Percentiles rank a stretch among this genome's conserved stretches.
phyloP scores from a whole-genome alignment of 2,329 filamentous ascomycete genomes.

The Talaromyces verruculosus region DNA sequence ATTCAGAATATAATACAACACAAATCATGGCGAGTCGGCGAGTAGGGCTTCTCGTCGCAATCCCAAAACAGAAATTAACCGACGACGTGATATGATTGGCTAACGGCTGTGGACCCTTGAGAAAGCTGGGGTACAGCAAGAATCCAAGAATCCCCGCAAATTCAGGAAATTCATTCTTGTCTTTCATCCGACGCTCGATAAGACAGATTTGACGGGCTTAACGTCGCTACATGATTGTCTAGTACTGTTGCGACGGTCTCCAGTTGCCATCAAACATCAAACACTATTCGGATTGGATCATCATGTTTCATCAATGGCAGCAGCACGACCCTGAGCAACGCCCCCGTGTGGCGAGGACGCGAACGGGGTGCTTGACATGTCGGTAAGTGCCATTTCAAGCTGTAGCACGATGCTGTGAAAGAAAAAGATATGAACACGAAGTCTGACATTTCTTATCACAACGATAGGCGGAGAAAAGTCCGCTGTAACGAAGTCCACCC shows the following conservation, averaged over 20 bases:
- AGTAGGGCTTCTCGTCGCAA: not conserved
- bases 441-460: not conserved
- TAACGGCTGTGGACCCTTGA: not conserved
- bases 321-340: constrained; percentile 18
- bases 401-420: not conserved
- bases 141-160: constrained; percentile 9
- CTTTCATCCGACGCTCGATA: not conserved
- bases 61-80: constrained; percentile 11
- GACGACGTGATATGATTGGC: not conserved
- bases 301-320: constrained; percentile 19
- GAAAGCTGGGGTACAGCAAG: constrained; percentile 6
- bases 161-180: not conserved
- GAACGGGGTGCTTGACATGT: constrained; percentile 19
- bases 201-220: not conserved
- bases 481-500: constrained; percentile 57
- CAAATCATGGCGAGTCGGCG: not conserved
- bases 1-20: not conserved
- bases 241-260: not conserved
- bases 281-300: not conserved
- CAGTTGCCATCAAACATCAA: not conserved
- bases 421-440: not conserved
- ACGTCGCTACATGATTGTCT: not conserved
- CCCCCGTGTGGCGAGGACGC: constrained; percentile 16
- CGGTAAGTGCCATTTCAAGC: constrained; percentile 10
- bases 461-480: constrained; percentile 52